phyloP scores from a whole-genome alignment of 805 yeast genomes.

The Pichia heedii region DNA sequence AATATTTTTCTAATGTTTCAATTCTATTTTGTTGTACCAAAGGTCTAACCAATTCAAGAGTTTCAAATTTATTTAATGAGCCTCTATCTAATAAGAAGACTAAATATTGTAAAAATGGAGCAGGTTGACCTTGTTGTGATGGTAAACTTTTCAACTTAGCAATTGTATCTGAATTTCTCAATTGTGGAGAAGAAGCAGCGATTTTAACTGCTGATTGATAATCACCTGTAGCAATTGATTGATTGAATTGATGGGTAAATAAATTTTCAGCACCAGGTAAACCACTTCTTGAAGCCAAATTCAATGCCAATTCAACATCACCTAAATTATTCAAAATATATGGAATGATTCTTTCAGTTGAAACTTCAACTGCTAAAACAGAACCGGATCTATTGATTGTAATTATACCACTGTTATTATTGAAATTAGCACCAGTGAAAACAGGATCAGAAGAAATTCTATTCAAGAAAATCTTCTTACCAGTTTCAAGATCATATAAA shows the following conservation, averaged over 20 bases:
- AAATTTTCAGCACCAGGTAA: constrained; percentile 94
- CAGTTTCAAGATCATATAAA: constrained; percentile 87
- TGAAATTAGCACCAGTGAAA: constrained; percentile 75
- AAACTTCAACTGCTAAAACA: constrained; percentile 83
- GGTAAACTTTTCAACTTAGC: constrained; percentile 84
- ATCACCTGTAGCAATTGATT: constrained; percentile 73
- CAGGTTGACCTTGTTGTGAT: constrained; percentile 88
- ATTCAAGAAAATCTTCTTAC: constrained; percentile 87
- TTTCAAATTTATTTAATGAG: constrained; percentile 83
- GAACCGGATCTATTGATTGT: constrained; percentile 94
- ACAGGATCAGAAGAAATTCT: constrained; percentile 94
- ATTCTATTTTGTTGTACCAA: constrained; percentile 92
- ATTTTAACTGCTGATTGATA: constrained; percentile 90
- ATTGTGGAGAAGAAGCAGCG: constrained; percentile 88
- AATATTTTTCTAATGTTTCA: constrained; percentile 91
- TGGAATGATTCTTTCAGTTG: constrained; percentile 78
- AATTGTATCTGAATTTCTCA: constrained; percentile 92
- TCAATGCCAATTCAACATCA: constrained; percentile 77
- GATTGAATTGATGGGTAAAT: constrained; percentile 86
- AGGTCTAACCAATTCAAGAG: constrained; percentile 90
- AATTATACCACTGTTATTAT: constrained; percentile 71
- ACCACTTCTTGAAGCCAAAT: constrained; percentile 91
- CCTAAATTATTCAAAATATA: constrained; percentile 81
- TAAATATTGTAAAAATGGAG: constrained; percentile 90
- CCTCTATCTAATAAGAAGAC: constrained; percentile 89